These are phyloP conservation scores for Aegilops longissima DNA, from an alignment of 176 grass and related monocot genomes.

Conservation along the genomic window DNA sequence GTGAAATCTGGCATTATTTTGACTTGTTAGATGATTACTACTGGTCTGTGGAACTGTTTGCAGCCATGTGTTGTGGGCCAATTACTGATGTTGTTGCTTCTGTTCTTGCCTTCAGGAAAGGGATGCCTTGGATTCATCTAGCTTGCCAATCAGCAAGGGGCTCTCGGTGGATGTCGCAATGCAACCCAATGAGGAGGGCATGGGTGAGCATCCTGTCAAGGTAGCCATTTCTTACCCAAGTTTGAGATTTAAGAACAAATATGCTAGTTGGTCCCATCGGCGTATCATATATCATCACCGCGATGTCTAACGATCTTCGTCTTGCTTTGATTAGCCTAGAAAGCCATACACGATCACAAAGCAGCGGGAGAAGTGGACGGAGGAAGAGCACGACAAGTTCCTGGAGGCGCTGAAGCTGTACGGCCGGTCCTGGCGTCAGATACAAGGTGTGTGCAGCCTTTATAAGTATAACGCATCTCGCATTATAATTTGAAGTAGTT, in stretches of 20 bases:
- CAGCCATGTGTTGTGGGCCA: no score
- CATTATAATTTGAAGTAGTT: neutral
- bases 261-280: neutral
- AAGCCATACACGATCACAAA: constrained; percentile 92
- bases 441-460: constrained; percentile 59
- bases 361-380: constrained; percentile 92
- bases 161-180: neutral
- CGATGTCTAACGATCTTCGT: neutral
- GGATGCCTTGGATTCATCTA: constrained; percentile 10
- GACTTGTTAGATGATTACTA: neutral
- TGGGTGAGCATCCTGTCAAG: constrained; percentile 50
- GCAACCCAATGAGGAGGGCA: constrained; percentile 41
- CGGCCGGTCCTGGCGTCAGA: constrained; percentile 85
- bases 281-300: neutral
- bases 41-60: neutral
- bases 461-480: neutral
- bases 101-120: constrained; percentile 30
- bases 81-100: neutral
- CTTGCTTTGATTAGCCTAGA: constrained; percentile 45
- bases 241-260: neutral
- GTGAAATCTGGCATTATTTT: neutral
- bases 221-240: constrained; percentile 30
- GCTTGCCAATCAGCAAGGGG: neutral
- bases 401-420: constrained; percentile 79
- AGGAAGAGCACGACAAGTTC: constrained; percentile 86